phyloP scores from a whole-genome alignment of 2,329 filamentous ascomycete species.

The Penicillium sp. region DNA sequence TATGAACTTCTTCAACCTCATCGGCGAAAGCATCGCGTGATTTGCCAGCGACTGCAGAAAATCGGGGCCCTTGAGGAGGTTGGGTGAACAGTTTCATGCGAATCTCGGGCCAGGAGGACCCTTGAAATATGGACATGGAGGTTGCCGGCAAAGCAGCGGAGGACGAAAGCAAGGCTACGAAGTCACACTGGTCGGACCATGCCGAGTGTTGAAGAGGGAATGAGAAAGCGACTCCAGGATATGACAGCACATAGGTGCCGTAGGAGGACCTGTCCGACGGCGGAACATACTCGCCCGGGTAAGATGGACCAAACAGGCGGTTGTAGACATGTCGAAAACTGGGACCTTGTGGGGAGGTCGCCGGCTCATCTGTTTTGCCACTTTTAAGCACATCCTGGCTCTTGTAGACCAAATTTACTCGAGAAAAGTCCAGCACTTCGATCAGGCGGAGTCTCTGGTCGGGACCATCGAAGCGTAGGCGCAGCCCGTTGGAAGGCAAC shows the following conservation, averaged over 20 bases:
- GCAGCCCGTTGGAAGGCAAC: conserved; percentile 81
- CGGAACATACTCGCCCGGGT: conserved; percentile 86
- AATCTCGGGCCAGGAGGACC: conserved; percentile 85
- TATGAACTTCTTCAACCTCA: conserved; percentile 77
- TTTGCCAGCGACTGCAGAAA: conserved; percentile 66
- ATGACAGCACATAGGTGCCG: conserved; percentile 87
- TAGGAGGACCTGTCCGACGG: conserved; percentile 55
- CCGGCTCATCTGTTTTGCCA: conserved; percentile 34
- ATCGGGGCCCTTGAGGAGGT: conserved; percentile 70
- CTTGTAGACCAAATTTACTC: conserved; percentile 80
- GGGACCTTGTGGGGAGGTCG: conserved; percentile 57
- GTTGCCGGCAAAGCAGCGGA: conserved; percentile 73
- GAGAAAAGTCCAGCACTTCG: conserved; percentile 87
- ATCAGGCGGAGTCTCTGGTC: conserved; percentile 90
- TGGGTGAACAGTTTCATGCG: conserved; percentile 75
- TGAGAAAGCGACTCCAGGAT: conserved; percentile 90
- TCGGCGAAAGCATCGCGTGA: conserved; percentile 80
- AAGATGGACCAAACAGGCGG: conserved; percentile 87
- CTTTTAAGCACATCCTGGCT: conserved; percentile 72
- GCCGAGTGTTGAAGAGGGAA: conserved; percentile 75
- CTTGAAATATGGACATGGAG: conserved; percentile 88
- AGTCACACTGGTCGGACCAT: conserved; percentile 74
- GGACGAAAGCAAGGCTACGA: conserved; percentile 81
- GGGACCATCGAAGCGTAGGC: conserved; percentile 87
- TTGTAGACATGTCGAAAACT: conserved; percentile 90